Base-by-base conservation (phyloP, 2,329 filamentous ascomycete genomes). In the Chalaropsis ovoidea region DNA sequence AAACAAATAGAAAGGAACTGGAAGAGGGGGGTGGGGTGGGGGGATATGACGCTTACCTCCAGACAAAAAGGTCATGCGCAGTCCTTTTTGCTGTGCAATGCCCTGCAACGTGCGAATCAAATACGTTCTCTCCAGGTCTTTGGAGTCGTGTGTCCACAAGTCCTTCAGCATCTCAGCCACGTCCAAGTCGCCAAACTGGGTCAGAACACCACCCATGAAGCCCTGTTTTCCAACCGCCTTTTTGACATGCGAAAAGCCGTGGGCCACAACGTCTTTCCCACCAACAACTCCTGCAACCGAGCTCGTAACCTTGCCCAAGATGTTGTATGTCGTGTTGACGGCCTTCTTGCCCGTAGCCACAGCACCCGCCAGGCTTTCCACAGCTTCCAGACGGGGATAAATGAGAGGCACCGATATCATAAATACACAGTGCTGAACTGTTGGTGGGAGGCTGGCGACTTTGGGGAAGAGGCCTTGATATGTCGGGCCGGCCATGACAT, bases 381-480 rank as follows among this genome's bases (percentile, higher is more conserved):
- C 89, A 1, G 89, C 89, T 70, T 97, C 94, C 17, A 99, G 78
- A 1, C 94, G 85, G 24, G 94, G 94, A 72, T 97, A 99, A 49
- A 97, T 79, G 22, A 97, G 75, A 0, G 94, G 94, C 5, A 96
- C 90, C 0, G 93, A 90, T 11, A 97, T 76, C 87, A 97, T 95
- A 89, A 92, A 94, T 67, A 99, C 85, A 72, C 93, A 96, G 74
- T 99, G 94, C 76, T 99, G 94, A 10, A 99, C 91, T 71, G 88
- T 94, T 0, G 90, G 88, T 0, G 94, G 94, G 2, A 99, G 78
- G 71, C 89, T 88, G 1, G 91, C 93, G 41, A 99, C 85, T 75
- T 96, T 97, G 56, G 94, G 94, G 76, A 99, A 97, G 27, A 99
- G 82, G 43, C 94, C 94, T 75, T 99, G 94, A 73, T 99, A 99